Evolutionary conservation across 139 green algal species (phyloP), one percentile per base, ranked within the genome.

Genomic region (Coelastrella sp.): DNA sequence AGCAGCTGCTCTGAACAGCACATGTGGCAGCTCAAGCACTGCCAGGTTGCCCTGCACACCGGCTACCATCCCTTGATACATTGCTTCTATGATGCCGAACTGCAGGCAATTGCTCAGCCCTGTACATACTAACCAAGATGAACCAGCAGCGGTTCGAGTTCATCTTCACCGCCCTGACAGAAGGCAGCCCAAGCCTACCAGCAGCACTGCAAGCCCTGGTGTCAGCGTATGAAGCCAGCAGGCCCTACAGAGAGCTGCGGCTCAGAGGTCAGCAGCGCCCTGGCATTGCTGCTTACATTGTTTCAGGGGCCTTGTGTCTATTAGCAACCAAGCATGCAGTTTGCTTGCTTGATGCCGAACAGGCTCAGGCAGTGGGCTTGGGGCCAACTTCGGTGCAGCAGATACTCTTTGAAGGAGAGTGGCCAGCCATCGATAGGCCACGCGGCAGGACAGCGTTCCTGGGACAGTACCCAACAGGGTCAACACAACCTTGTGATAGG

Each of bases 131-230:
- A 8, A 95, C 94, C 7, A 93, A 92, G 83, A 94, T 93, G 90
- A 92, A 96, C 79, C 90, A 92, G 73, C 90, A 95, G 88, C 92
- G 90, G 64, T 97, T 96, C 85, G 94, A 97, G 91, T 97, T 97
- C 90, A 94, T 97, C 66, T 97, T 97, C 92, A 96, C 94, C 14
- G 89, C 73, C 47, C 71, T 91, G n/a, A 83, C 57, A 74, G 23
- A 90, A 47, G 59, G 59, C n/a, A 84, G 58, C 57, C 2, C 23
- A 3, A 66, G 73, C 60, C 19, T 83, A 58, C 57, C 74, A 83
- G 73, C 74, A 20, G 58, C 85, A 74, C 54, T 80, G 10, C 65
- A 73, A 59, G 74, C 73, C 5, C 22, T 90, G 2, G 22, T 84
- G 7, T 57, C 85, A 84, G 95, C 95, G 17, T 97, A 97, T 83